phyloP scores from a whole-genome alignment of 129 eudicot genomes.

The Pittosporum tobira region DNA sequence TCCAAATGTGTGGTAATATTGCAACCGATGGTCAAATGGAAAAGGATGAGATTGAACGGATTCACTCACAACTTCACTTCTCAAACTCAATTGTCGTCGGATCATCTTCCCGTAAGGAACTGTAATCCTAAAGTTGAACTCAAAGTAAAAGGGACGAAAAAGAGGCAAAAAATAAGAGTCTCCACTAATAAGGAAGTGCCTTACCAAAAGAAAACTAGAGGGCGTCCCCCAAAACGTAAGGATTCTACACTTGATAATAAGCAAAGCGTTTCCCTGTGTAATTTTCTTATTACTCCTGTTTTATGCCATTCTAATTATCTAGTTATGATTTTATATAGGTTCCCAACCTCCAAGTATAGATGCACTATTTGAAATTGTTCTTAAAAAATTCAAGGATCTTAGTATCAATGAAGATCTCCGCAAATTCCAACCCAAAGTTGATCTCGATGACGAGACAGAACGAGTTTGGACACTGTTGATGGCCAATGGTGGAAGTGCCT shows the following conservation, averaged over 20 bases:
- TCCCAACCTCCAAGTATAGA: no score
- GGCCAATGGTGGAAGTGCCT: constrained; percentile 32
- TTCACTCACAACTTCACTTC: not conserved
- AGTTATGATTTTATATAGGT: constrained; percentile 5
- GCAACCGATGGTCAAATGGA: not conserved
- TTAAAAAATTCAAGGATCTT: constrained; percentile 16
- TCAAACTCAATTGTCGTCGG: not conserved
- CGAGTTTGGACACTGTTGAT: constrained; percentile 32
- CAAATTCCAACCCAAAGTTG: constrained; percentile 26
- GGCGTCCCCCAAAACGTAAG: no score
- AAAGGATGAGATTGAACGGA: constrained; percentile 12
- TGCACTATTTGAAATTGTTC: constrained; percentile 18
- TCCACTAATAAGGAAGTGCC: not conserved
- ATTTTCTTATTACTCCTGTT: no score
- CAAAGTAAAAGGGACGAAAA: not conserved
- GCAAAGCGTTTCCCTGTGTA: constrained; percentile 1
- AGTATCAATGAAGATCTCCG: constrained; percentile 19
- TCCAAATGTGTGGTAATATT: constrained; percentile 1
- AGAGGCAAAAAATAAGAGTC: not conserved
- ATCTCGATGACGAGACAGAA: constrained; percentile 38
- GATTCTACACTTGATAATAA: constrained; percentile 7
- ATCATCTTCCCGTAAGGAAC: not conserved
- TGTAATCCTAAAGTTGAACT: not conserved
- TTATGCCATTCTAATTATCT: no score
- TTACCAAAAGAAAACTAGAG: no score